phyloP scores from a whole-genome alignment of 352 stramenopile species.

The Aphanomyces invadans region DNA sequence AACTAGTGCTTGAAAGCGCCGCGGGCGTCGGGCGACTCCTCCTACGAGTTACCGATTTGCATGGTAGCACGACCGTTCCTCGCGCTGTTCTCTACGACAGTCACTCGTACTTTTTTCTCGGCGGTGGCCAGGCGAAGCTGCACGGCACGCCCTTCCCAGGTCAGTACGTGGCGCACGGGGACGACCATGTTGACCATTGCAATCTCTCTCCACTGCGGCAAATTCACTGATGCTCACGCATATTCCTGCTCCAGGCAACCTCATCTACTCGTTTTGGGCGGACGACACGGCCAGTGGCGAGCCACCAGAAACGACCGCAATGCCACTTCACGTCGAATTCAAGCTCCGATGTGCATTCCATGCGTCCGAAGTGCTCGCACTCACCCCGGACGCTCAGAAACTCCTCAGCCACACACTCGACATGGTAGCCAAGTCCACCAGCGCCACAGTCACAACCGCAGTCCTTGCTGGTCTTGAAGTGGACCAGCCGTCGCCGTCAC shows the following conservation, averaged over 20 bases:
- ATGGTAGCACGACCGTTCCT: constrained; percentile 38
- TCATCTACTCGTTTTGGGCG: constrained; percentile 71
- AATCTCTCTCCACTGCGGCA: too few species aligned
- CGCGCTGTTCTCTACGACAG: constrained; percentile 65
- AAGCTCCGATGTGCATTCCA: constrained; percentile 39
- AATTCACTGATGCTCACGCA: too few species aligned
- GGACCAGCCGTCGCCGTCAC: too few species aligned
- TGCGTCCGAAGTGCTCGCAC: constrained; percentile 25
- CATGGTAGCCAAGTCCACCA: neutral
- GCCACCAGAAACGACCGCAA: too few species aligned
- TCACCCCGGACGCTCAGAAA: neutral
- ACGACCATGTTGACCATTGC: too few species aligned
- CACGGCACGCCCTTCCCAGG: constrained; percentile 23
- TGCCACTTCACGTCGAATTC: constrained; percentile 29
- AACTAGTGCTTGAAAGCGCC: constrained; percentile 48
- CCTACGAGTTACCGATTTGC: constrained; percentile 49
- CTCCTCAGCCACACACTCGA: neutral
- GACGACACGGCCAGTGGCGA: too few species aligned
- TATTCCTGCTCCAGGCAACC: constrained; percentile 38
- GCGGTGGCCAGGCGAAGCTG: constrained; percentile 34
- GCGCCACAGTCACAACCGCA: neutral
- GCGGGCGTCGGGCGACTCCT: constrained; percentile 47
- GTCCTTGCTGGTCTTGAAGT: neutral
- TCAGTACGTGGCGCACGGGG: constrained; percentile 3
- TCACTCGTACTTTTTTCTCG: constrained; percentile 53